Percentiles rank a stretch among this genome's conserved stretches.
Conservation (phyloP, 228 moss, liverwort and hornwort species). For the Sphagnum fallax region DNA sequence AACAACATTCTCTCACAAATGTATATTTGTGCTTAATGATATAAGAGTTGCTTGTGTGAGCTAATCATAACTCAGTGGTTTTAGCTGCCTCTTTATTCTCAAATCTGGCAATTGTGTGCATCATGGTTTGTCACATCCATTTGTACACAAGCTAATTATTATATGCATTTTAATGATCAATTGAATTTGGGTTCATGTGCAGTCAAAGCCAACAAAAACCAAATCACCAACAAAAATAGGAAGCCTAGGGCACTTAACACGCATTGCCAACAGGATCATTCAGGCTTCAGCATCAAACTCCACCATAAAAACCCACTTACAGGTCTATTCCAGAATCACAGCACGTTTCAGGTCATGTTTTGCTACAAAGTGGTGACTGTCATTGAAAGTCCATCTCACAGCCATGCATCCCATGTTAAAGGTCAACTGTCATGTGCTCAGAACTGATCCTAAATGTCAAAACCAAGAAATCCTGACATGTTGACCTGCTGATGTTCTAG, state of each 20-base stretch:
- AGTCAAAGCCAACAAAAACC: conserved; percentile 32
- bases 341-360: not conserved
- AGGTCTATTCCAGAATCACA: conserved; percentile 13
- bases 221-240: conserved; percentile 44
- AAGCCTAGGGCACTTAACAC: conserved; percentile 52
- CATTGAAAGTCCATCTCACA: not conserved
- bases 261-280: conserved; percentile 38
- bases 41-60: not conserved
- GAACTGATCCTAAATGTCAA: too few relatives aligned
- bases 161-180: too few relatives aligned
- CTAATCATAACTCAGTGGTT: not conserved
- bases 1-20: not conserved
- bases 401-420: too few relatives aligned
- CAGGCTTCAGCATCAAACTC: conserved; percentile 22
- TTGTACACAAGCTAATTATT: too few relatives aligned
- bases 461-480: too few relatives aligned
- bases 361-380: not conserved
- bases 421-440: too few relatives aligned
- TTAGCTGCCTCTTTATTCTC: not conserved
- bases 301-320: conserved; percentile 29
- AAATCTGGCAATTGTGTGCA: too few relatives aligned
- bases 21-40: not conserved
- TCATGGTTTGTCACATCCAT: too few relatives aligned
- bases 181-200: not conserved
- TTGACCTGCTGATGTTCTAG: too few relatives aligned